Percentiles rank a stretch among this genome's conserved stretches.
Conservation (phyloP, 2,329 filamentous ascomycete species). For the Orbilia ellipsospora region DNA sequence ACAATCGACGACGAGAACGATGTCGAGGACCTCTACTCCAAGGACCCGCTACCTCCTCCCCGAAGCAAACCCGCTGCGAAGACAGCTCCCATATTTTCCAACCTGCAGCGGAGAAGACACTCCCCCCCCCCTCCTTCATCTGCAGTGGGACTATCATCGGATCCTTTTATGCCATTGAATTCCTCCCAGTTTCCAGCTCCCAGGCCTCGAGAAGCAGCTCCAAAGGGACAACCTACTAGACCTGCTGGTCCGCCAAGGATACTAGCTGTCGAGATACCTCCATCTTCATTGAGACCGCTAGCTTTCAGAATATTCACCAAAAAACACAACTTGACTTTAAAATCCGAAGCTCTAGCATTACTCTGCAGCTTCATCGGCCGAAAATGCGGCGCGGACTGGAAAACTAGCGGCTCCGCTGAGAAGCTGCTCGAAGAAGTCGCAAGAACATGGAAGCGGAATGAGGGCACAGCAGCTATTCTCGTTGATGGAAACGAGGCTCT, state of each 20-base stretch:
- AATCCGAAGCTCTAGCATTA: conserved; percentile 83
- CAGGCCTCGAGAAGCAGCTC: conserved; percentile 38
- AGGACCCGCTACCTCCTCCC: conserved; percentile 40
- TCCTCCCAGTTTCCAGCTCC: conserved; percentile 52
- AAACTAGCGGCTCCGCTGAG: conserved; percentile 92
- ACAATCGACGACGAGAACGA: conserved; percentile 44
- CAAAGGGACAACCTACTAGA: conserved; percentile 41
- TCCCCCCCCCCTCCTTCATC: conserved; percentile 62
- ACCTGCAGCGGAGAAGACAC: conserved; percentile 56
- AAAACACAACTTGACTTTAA: conserved; percentile 93
- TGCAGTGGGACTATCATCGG: conserved; percentile 60
- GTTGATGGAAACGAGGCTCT: conserved; percentile 83
- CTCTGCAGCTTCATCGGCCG: conserved; percentile 90
- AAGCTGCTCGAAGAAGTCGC: conserved; percentile 91
- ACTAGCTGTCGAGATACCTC: conserved; percentile 87
- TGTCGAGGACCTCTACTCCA: conserved; percentile 38
- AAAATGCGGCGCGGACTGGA: conserved; percentile 95
- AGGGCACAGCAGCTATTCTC: conserved; percentile 77
- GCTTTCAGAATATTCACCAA: conserved; percentile 97
- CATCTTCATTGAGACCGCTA: conserved; percentile 84
- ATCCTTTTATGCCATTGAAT: conserved; percentile 44
- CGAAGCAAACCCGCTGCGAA: conserved; percentile 31
- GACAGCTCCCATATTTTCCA: conserved; percentile 46
- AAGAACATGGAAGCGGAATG: conserved; percentile 86
- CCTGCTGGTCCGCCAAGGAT: conserved; percentile 65